Percentiles rank a stretch among this genome's conserved stretches.
These are phyloP conservation scores for Hypoxylon rickii DNA, from an alignment of 495 filamentous ascomycete genomes.

Conservation along the genomic window DNA sequence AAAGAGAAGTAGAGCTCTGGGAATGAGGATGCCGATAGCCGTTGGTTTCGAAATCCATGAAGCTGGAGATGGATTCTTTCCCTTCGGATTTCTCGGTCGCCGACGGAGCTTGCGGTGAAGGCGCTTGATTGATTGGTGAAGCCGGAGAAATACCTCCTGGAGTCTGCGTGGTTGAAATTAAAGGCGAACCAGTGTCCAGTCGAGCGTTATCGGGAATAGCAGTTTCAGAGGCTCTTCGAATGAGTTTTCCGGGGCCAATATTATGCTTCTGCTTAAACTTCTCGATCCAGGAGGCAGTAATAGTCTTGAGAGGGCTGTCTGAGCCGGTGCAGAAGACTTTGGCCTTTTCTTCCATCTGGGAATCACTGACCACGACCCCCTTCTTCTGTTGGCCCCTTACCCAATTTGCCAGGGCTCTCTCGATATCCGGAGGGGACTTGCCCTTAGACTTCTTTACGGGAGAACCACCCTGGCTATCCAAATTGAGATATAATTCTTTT, in stretches of 20 bases:
- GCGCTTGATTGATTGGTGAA: slow-evolving; percentile 63
- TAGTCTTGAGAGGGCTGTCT: slow-evolving; percentile 77
- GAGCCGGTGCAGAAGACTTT: slow-evolving; percentile 79
- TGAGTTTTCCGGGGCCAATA: slow-evolving; percentile 63
- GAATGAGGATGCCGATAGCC: slow-evolving; percentile 60
- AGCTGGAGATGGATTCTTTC: slow-evolving; percentile 46
- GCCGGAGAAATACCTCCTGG: slow-evolving; percentile 74
- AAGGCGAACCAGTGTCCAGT: slow-evolving; percentile 47
- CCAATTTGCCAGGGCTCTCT: slow-evolving; percentile 92
- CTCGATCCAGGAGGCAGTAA: slow-evolving; percentile 82
- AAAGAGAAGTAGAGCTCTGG: slow-evolving; percentile 60
- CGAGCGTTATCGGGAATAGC: slow-evolving; percentile 64
- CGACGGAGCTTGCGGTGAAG: slow-evolving; percentile 68
- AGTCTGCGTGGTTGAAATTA: slow-evolving; percentile 65
- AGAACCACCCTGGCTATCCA: slow-evolving; percentile 84
- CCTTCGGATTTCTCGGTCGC: slow-evolving; percentile 71
- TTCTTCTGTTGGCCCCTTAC: slow-evolving; percentile 77
- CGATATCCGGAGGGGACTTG: slow-evolving; percentile 85
- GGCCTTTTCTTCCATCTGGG: slow-evolving; percentile 85
- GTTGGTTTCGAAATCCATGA: slow-evolving; percentile 57
- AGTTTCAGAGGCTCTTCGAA: slow-evolving; percentile 72
- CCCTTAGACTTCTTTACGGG: slow-evolving; percentile 89
- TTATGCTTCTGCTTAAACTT: slow-evolving; percentile 96
- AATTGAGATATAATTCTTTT: slow-evolving; percentile 94
- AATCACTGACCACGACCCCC: slow-evolving; percentile 77